A percentile compares a stretch with the other conserved stretches of the same genome.
phyloP scores from a whole-genome alignment of 1,139 yeast genomes.

The Diutina mesorugosa region DNA sequence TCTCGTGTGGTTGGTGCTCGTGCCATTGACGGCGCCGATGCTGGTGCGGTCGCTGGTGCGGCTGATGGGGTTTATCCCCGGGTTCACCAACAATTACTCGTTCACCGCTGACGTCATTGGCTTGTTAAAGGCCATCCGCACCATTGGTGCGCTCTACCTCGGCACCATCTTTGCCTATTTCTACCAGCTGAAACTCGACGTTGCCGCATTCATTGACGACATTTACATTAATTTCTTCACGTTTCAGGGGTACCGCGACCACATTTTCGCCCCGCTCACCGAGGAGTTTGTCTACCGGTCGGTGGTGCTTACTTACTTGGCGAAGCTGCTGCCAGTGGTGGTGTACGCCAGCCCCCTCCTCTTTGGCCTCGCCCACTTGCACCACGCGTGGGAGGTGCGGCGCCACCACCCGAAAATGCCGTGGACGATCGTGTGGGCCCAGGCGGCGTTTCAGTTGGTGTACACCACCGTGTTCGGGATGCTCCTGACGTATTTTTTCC shows the following conservation, averaged over 20 bases:
- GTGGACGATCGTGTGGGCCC: constrained; percentile 19
- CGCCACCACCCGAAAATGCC: constrained; percentile 12
- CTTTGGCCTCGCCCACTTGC: constrained; percentile 87
- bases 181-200: background rate
- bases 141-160: constrained; percentile 33
- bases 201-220: constrained; percentile 8
- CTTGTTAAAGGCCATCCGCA: constrained; percentile 12
- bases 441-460: constrained; percentile 41
- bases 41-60: background rate
- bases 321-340: constrained; percentile 13
- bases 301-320: constrained; percentile 32
- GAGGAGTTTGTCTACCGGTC: constrained; percentile 80
- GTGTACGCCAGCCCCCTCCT: constrained; percentile 43
- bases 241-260: constrained; percentile 48
- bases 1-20: background rate
- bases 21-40: background rate
- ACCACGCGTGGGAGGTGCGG: constrained; percentile 59
- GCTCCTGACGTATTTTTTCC: constrained; percentile 49
- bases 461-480: constrained; percentile 79
- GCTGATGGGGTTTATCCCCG: constrained; percentile 17
- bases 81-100: constrained; percentile 11
- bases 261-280: constrained; percentile 70
- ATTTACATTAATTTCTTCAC: constrained; percentile 11
- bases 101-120: constrained; percentile 14
- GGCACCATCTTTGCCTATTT: constrained; percentile 44